phyloP scores from a whole-genome alignment of 1,284 basidiomycete species.

The Phylloboletellus chloephorus region DNA sequence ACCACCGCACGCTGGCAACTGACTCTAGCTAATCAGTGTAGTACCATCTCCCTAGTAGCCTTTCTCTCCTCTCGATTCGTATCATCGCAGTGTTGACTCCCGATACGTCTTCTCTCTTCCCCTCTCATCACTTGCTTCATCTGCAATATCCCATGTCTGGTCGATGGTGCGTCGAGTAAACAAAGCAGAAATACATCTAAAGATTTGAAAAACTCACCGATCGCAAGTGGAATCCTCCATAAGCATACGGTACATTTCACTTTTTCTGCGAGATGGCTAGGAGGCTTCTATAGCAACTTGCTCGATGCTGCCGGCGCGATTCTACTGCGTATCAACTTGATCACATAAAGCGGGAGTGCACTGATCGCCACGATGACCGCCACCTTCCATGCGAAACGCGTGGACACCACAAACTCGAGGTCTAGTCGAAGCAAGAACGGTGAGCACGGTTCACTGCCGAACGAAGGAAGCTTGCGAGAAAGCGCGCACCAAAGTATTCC shows the following conservation, averaged over 20 bases:
- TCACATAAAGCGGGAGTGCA: conserved; percentile 85
- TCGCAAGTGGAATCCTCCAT: not conserved
- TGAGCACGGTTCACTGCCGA: not conserved
- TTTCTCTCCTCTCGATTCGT: not conserved
- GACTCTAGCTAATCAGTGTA: conserved; percentile 28
- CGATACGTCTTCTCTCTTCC: conserved; percentile 14
- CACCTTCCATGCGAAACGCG: conserved; percentile 92
- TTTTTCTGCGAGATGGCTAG: not conserved
- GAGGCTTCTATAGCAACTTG: conserved; percentile 65
- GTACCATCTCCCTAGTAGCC: conserved; percentile 15
- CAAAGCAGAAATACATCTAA: conserved; percentile 35
- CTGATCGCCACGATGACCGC: conserved; percentile 92
- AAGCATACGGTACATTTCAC: conserved; percentile 11
- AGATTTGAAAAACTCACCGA: conserved; percentile 28
- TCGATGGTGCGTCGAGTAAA: conserved; percentile 22
- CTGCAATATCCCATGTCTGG: conserved; percentile 23
- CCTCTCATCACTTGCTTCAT: conserved; percentile 25
- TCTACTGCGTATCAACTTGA: conserved; percentile 82
- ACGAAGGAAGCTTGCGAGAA: not conserved
- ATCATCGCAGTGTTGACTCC: conserved; percentile 1
- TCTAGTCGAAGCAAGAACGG: conserved; percentile 46
- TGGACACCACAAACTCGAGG: conserved; percentile 85
- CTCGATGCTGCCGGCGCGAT: conserved; percentile 93
- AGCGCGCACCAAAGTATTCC: conserved; percentile 88
- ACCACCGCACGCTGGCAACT: conserved; percentile 49